phyloP scores from a whole-genome alignment of 1,284 basidiomycete species.

The Fistulinella cinereoalba region DNA sequence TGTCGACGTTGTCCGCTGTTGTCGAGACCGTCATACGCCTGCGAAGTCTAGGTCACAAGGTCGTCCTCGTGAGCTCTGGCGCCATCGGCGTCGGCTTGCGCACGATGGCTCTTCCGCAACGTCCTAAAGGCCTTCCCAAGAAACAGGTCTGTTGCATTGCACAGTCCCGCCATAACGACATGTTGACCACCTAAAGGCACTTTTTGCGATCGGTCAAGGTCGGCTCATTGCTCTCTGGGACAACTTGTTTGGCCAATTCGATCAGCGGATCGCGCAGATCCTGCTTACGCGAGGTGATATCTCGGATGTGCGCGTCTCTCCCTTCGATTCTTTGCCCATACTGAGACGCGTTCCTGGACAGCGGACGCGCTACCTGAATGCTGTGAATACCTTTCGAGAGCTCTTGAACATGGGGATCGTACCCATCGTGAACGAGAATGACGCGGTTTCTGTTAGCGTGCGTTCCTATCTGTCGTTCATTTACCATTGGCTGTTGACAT shows the following conservation, averaged over 20 bases:
- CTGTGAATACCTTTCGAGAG: conserved; percentile 90
- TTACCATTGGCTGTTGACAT: conserved; percentile 3
- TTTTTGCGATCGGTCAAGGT: conserved; percentile 96
- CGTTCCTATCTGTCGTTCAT: conserved; percentile 33
- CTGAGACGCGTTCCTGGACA: conserved; percentile 33
- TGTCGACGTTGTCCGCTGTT: conserved; percentile 87
- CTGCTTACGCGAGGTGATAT: conserved; percentile 94
- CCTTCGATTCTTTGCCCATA: not conserved
- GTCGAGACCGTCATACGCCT: conserved; percentile 89
- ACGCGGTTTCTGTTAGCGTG: conserved; percentile 92
- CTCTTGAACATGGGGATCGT: conserved; percentile 88
- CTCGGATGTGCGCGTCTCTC: conserved; percentile 73
- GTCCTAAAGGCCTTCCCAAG: conserved; percentile 83
- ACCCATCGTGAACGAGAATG: conserved; percentile 95
- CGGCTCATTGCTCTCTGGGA: conserved; percentile 96
- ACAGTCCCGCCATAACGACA: not conserved
- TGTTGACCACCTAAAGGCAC: conserved; percentile 53
- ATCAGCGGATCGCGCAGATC: conserved; percentile 94
- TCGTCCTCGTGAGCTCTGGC: conserved; percentile 94
- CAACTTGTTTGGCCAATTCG: conserved; percentile 89
- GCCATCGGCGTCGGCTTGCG: conserved; percentile 95
- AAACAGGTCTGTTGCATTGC: conserved; percentile 72
- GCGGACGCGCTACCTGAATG: conserved; percentile 92
- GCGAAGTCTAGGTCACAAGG: conserved; percentile 81
- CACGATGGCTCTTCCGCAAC: conserved; percentile 81